phyloP scores from a whole-genome alignment of 2,329 filamentous ascomycete genomes.

The Tolypocladium inflatum region DNA sequence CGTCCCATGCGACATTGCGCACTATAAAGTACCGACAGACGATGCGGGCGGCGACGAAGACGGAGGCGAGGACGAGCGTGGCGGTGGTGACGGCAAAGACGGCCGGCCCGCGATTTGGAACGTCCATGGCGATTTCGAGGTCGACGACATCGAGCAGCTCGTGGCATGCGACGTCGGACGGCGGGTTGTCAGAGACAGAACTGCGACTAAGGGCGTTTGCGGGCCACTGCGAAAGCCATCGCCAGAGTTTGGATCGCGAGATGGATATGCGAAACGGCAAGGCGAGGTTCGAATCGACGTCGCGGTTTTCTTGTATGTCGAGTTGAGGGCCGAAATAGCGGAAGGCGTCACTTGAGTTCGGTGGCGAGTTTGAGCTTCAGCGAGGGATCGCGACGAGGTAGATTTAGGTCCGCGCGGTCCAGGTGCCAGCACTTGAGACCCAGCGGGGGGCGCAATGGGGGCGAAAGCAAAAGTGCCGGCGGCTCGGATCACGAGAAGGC shows the following conservation, averaged over 20 bases:
- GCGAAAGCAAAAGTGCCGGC: background rate
- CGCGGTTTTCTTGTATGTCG: background rate
- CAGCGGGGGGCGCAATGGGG: background rate
- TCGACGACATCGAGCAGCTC: slow-evolving; percentile 5
- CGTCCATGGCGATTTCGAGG: slow-evolving; percentile 1
- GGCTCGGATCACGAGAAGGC: background rate
- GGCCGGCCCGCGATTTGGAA: slow-evolving; percentile 42
- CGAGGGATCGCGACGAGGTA: background rate
- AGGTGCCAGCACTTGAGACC: background rate
- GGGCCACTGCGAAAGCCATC: background rate
- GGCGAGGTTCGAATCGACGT: background rate
- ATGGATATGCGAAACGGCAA: background rate
- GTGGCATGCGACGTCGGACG: background rate
- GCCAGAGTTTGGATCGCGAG: too few species aligned
- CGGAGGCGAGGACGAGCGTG: slow-evolving; percentile 58
- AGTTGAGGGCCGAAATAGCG: background rate
- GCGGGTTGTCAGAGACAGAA: background rate
- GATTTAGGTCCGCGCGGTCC: background rate
- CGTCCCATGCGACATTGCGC: slow-evolving; percentile 62
- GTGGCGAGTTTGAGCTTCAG: background rate
- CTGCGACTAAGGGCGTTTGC: background rate
- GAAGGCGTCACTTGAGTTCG: background rate
- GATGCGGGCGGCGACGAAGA: slow-evolving; percentile 68
- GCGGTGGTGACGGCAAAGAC: slow-evolving; percentile 63
- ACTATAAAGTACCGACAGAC: slow-evolving; percentile 66